Base-by-base conservation (phyloP, 352 stramenopile species). In the Phytophthora litchii region DNA sequence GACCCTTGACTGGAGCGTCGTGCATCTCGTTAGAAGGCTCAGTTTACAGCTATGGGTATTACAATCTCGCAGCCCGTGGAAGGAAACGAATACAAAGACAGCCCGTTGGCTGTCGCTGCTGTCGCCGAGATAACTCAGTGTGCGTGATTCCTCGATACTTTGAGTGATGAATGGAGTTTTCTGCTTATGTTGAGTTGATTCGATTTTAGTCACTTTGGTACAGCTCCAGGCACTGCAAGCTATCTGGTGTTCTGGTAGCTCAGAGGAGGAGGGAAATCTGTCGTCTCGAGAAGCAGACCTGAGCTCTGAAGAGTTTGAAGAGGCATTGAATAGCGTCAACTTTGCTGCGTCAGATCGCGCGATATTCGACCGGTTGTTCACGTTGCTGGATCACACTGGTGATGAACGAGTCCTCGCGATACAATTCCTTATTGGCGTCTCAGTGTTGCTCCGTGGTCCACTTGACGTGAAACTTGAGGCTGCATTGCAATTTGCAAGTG, bases 121-220 rank as follows among this genome's bases (percentile, higher is more conserved):
- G 78, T 88, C 11, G 67, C 72, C 0, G 73, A 83, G 54, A 76
- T 88, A 59, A 85, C 73, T n/a, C 70, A 86, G 40, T 76, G 80
- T 85, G 53, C 45, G 69, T n/a, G 9, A 31, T 6, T 17, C 12
- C 42, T 44, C 12, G 4, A 41, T 54, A n/a, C n/a, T 11, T 44
- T 31, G 17, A 21, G 35, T 14, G 10, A 36, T 11, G 4, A 19
- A 47, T n/a, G n/a, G 4, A n/a, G 31, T 27, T 32, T 31, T 10
- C 40, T 21, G 25, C 11, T 35, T n/a, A 16, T 32, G n/a, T 35
- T 19, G 21, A 31, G 40, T 19, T 17, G 36, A 5, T 27, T 35
- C 9, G 20, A 12, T 38, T 56, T 11, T 49, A 86, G 76, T 81
- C 41, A 66, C 76, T 36, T 61, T 67, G 23, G 71, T 78, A 42